Evolutionary conservation across 805 yeast species (phyloP).

Genomic region (Zygotorulaspora danielsina): DNA sequence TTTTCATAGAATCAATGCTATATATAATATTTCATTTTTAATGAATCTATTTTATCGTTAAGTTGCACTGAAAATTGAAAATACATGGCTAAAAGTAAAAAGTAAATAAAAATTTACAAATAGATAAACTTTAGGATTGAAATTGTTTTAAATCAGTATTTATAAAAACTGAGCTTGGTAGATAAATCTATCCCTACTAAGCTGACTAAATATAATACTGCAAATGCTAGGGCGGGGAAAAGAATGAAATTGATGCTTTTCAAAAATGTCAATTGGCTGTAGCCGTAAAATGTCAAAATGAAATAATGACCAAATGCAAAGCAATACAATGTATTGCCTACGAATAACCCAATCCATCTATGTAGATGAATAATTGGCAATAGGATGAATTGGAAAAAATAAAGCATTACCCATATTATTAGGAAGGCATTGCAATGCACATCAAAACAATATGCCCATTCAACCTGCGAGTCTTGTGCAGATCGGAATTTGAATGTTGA

Average conservation of each 20-base stretch:
- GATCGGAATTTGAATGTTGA: conserved; percentile 47
- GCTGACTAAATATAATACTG: conserved; percentile 55
- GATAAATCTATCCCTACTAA: conserved; percentile 72
- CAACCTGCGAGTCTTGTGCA: conserved; percentile 37
- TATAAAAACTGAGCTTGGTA: conserved; percentile 38
- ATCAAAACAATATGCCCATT: conserved; percentile 94
- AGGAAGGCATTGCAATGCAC: conserved; percentile 89
- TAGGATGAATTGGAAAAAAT: conserved; percentile 67
- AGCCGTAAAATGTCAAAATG: conserved; percentile 83
- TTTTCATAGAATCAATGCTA: not conserved
- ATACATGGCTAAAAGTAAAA: no score
- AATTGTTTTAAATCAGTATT: conserved; percentile 13
- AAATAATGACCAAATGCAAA: conserved; percentile 71
- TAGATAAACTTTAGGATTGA: no score
- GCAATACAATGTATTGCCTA: conserved; percentile 78
- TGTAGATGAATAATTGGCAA: conserved; percentile 66
- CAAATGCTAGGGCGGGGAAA: conserved; percentile 59
- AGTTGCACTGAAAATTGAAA: no score
- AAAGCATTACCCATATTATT: conserved; percentile 70
- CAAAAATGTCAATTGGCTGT: conserved; percentile 65
- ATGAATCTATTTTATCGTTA: no score
- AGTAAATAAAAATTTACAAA: no score
- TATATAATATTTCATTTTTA: no score
- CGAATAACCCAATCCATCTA: conserved; percentile 59
- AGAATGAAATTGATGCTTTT: conserved; percentile 58